Evolutionary conservation across 805 yeast genomes (phyloP).

Genomic region (Monosporozyma servazzii): DNA sequence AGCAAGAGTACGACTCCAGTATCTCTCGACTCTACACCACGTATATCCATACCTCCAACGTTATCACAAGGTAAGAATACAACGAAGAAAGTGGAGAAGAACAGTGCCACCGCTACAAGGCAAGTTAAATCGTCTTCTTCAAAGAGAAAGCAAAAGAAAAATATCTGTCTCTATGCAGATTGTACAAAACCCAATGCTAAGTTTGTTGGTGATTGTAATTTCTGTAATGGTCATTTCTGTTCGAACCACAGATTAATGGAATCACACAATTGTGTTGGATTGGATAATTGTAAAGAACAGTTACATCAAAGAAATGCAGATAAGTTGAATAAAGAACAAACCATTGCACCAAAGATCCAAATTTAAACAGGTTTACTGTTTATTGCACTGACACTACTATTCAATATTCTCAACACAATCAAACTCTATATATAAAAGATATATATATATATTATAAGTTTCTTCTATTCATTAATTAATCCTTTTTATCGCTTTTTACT

Average conservation of each 20-base stretch:
- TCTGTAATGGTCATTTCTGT: conserved; percentile 78
- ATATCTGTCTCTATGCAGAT: conserved; percentile 41
- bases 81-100: conserved; percentile 11
- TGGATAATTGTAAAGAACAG: conserved; percentile 70
- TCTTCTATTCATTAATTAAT: not conserved
- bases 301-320: conserved; percentile 80
- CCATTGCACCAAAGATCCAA: conserved; percentile 54
- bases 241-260: conserved; percentile 81
- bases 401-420: not conserved
- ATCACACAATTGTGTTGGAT: conserved; percentile 71
- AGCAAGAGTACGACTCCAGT: not conserved
- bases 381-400: no score
- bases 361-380: no score
- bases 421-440: not conserved
- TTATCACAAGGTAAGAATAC: not conserved
- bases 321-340: conserved; percentile 75
- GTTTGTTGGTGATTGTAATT: conserved; percentile 72
- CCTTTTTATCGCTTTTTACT: not conserved
- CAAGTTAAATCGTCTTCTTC: not conserved
- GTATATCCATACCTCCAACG: not conserved
- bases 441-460: not conserved
- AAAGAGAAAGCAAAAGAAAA: conserved; percentile 29
- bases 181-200: conserved; percentile 59
- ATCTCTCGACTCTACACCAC: not conserved
- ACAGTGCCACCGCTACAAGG: conserved; percentile 10